Percentiles rank a stretch among this genome's conserved stretches.
These are phyloP conservation scores for Avena sativa DNA, from an alignment of 176 grass and related monocot genomes.

Conservation along the genomic window DNA sequence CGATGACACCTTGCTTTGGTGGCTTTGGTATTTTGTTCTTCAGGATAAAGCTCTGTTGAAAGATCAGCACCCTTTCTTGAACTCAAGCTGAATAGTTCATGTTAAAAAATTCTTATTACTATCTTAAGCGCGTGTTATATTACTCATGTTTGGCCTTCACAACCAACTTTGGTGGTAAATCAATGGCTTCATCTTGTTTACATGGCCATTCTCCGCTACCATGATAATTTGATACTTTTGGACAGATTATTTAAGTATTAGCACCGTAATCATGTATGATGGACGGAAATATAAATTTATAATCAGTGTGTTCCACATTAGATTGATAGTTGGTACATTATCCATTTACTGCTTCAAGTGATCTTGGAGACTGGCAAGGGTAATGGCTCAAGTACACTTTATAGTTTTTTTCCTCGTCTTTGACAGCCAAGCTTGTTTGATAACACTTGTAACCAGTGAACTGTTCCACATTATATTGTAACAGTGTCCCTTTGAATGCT, in stretches of 20 bases:
- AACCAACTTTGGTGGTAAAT: slow-evolving; percentile 19
- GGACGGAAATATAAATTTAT: not conserved
- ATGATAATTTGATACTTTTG: not conserved
- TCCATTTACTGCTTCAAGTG: slow-evolving; percentile 3
- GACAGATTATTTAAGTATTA: not conserved
- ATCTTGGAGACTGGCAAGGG: not conserved
- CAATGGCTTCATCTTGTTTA: slow-evolving; percentile 20
- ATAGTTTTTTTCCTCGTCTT: not conserved
- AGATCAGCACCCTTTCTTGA: slow-evolving; percentile 9
- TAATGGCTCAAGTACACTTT: not conserved
- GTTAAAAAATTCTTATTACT: slow-evolving; percentile 10
- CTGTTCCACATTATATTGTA: slow-evolving; percentile 9
- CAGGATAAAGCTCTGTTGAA: slow-evolving; percentile 9
- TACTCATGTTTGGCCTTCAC: slow-evolving; percentile 30
- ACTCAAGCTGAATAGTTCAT: slow-evolving; percentile 16
- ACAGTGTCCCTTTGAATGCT: slow-evolving; percentile 12
- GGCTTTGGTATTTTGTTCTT: slow-evolving; percentile 22
- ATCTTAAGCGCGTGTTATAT: slow-evolving; percentile 9
- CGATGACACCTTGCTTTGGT: not conserved
- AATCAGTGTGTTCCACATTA: not conserved
- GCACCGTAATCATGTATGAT: not conserved
- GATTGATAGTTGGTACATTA: not conserved
- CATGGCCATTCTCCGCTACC: not conserved
- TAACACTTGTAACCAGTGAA: not conserved
- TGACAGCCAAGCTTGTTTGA: not conserved